A percentile compares a stretch with the other conserved stretches of the same genome.
These are phyloP conservation scores for Collybia sordida DNA, from an alignment of 768 basidiomycete genomes.

Conservation along the genomic window DNA sequence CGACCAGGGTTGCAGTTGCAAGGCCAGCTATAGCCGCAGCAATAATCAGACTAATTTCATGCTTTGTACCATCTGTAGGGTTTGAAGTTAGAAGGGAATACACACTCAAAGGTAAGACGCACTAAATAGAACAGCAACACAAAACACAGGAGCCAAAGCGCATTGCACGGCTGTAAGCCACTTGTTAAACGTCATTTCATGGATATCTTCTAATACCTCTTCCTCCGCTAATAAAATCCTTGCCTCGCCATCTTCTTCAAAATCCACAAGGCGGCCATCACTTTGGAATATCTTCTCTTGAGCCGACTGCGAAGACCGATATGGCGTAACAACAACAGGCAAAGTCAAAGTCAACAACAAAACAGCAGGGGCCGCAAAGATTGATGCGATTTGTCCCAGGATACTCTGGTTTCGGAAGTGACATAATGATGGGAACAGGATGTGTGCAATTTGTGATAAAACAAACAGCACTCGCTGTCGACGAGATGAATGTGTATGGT, in stretches of 20 bases:
- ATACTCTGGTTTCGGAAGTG: constrained; percentile 69
- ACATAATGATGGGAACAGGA: constrained; percentile 85
- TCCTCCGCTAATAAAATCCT: constrained; percentile 72
- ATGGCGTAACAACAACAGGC: constrained; percentile 80
- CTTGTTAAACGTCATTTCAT: constrained; percentile 68
- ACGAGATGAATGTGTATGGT: constrained; percentile 38
- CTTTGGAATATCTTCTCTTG: constrained; percentile 39
- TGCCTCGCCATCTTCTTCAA: constrained; percentile 77
- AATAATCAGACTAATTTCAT: constrained; percentile 51
- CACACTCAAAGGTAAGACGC: constrained; percentile 23
- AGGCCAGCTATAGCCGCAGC: constrained; percentile 57
- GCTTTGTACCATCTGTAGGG: constrained; percentile 40
- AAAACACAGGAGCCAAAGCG: constrained; percentile 78
- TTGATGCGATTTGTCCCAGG: constrained; percentile 66
- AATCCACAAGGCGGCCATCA: constrained; percentile 56
- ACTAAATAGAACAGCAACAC: constrained; percentile 77
- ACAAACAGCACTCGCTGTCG: constrained; percentile 36
- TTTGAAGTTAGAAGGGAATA: constrained; percentile 5
- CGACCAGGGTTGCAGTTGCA: constrained; percentile 51
- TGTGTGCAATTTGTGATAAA: constrained; percentile 47
- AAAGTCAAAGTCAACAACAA: constrained; percentile 84
- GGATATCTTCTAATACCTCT: constrained; percentile 67
- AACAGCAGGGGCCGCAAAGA: constrained; percentile 87
- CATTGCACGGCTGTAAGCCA: constrained; percentile 88
- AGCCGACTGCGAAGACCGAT: constrained; percentile 29